These are phyloP conservation scores for Linnemannia elongata DNA, from an alignment of 192 early-diverging fungal species.

Conservation along the genomic window DNA sequence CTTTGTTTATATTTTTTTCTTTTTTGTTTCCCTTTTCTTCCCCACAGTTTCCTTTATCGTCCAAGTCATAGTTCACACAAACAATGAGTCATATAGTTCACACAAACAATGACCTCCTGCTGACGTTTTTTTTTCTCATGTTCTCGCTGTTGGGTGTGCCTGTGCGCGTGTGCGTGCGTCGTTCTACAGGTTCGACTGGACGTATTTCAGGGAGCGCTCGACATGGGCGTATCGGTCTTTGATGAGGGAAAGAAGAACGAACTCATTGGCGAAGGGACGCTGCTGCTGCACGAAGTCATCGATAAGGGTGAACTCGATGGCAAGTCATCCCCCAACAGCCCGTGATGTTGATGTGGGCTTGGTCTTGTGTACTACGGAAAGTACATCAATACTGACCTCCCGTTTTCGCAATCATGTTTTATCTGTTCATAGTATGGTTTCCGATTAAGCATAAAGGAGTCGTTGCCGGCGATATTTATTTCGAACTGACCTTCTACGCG, in stretches of 20 bases:
- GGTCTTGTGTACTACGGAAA: neutral
- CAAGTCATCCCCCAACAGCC: neutral
- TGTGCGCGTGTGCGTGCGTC: neutral
- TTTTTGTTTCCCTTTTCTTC: neutral
- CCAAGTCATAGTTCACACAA: neutral
- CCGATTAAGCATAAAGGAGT: slow-evolving; percentile 58
- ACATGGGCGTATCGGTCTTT: slow-evolving; percentile 31
- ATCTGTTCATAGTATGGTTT: slow-evolving; percentile 59
- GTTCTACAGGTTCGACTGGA: slow-evolving; percentile 38
- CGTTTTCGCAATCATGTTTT: neutral
- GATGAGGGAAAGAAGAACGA: slow-evolving; percentile 53
- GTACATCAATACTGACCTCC: neutral
- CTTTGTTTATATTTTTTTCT: neutral
- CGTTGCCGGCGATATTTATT: slow-evolving; percentile 64
- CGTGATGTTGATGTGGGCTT: neutral
- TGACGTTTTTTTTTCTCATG: neutral
- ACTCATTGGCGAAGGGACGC: slow-evolving; percentile 41
- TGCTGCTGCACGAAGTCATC: slow-evolving; percentile 48
- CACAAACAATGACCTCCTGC: neutral
- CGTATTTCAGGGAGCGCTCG: slow-evolving; percentile 40
- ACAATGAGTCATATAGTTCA: no score
- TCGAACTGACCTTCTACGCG: slow-evolving; percentile 68
- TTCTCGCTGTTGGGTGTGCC: neutral
- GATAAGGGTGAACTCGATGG: slow-evolving; percentile 57
- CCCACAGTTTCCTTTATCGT: neutral